These are phyloP conservation scores for Allium cepa DNA, from an alignment of 106 monocot species.

Conservation along the genomic window DNA sequence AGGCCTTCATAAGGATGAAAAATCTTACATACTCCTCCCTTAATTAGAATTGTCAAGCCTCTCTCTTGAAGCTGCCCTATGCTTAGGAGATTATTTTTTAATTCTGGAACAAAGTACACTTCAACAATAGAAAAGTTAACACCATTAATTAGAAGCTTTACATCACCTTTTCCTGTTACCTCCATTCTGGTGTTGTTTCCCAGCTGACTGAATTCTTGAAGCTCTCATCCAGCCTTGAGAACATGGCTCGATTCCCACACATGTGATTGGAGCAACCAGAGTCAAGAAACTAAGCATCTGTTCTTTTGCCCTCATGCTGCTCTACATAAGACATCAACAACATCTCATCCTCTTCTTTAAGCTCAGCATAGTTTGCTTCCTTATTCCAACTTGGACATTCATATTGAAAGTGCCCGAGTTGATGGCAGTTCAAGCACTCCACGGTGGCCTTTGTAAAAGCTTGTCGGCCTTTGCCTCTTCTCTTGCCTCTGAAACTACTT, in stretches of 20 bases:
- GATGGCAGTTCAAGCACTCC: background rate
- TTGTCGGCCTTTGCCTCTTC: background rate
- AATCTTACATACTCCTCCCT: background rate
- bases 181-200: background rate
- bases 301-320: background rate
- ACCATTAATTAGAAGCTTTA: background rate
- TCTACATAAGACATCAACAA: background rate
- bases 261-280: background rate
- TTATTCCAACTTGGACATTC: too few relatives aligned
- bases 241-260: background rate
- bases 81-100: constrained; percentile 1
- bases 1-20: background rate
- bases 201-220: background rate
- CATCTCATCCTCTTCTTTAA: background rate
- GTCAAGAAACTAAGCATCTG: background rate
- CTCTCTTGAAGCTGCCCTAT: background rate
- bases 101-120: background rate
- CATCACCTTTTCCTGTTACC: background rate
- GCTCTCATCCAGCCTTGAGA: background rate
- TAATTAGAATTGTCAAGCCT: background rate
- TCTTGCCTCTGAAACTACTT: background rate
- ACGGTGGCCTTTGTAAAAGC: background rate
- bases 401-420: background rate
- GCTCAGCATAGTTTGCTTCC: too few relatives aligned
- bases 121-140: background rate